These are phyloP conservation scores for Neophaeococcomyces aloes DNA, from an alignment of 2,329 filamentous ascomycete genomes.

Conservation along the genomic window DNA sequence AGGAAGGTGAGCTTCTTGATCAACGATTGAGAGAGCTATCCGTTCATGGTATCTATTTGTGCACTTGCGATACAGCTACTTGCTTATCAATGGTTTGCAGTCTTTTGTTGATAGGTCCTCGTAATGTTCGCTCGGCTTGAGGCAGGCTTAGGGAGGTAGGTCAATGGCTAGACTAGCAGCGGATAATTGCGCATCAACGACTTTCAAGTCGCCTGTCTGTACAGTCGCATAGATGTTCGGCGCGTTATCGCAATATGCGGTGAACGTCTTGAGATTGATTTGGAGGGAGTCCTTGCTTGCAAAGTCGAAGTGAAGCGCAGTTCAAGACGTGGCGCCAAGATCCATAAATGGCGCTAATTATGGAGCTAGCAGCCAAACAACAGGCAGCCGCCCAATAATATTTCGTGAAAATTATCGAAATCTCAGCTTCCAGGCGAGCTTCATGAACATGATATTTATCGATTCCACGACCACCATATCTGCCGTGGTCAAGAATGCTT, in stretches of 20 bases:
- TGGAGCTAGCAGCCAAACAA: slow-evolving; percentile 1
- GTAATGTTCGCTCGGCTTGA: no score
- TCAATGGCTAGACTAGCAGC: no score
- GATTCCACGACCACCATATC: slow-evolving; percentile 7
- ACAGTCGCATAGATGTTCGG: background rate
- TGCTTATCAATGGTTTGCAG: no score
- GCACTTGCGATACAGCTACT: no score
- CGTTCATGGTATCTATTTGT: background rate
- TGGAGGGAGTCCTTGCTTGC: background rate
- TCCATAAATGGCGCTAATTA: no score
- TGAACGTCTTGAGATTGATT: background rate
- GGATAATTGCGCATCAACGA: no score
- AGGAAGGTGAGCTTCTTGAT: background rate
- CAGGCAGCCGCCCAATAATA: slow-evolving; percentile 13
- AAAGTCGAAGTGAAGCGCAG: slow-evolving; percentile 6
- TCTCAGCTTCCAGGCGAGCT: slow-evolving; percentile 13
- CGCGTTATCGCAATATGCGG: background rate
- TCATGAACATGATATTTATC: slow-evolving; percentile 15
- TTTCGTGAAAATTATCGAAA: slow-evolving; percentile 2
- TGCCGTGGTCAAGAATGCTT: background rate
- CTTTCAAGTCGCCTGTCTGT: no score
- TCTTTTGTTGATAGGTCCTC: background rate
- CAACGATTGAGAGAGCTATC: background rate
- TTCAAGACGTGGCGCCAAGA: slow-evolving; percentile 13
- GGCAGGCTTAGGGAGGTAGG: no score